Conservation (phyloP, 1,139 yeast species). For the Wickerhamomyces sp. region DNA sequence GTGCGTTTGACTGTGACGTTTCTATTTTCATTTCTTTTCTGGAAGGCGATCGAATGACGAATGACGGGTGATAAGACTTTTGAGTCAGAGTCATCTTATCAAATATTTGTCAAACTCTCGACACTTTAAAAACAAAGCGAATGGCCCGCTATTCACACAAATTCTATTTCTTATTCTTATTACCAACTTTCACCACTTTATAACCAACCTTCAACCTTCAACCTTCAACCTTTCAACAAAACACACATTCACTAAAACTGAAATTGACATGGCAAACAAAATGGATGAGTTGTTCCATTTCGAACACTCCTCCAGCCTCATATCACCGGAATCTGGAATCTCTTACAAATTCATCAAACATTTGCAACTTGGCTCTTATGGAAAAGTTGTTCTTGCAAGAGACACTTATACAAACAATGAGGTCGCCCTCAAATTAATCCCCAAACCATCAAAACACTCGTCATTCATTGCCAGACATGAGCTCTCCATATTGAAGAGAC, state of each 20-base stretch:
- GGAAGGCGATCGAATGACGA: conserved; percentile 2
- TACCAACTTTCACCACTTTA: too few species aligned
- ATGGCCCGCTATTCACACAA: too few species aligned
- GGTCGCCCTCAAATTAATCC: conserved; percentile 72
- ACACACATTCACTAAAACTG: not conserved
- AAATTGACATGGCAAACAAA: not conserved
- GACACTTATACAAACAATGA: conserved; percentile 41
- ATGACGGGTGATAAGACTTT: not conserved
- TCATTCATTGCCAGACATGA: conserved; percentile 53
- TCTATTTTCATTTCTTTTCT: not conserved
- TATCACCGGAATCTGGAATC: not conserved
- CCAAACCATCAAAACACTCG: conserved; percentile 22
- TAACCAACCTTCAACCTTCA: too few species aligned
- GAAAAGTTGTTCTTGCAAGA: conserved; percentile 70
- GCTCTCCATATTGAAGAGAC: conserved; percentile 53
- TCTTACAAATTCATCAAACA: conserved; percentile 54
- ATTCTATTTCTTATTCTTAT: too few species aligned
- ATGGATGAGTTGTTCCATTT: conserved; percentile 7
- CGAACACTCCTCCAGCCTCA: conserved; percentile 3
- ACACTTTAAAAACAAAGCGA: too few species aligned
- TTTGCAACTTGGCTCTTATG: conserved; percentile 80
- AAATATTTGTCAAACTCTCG: too few species aligned
- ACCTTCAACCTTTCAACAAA: not conserved
- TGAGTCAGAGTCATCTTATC: not conserved
- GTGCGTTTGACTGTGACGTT: not conserved